Conservation (phyloP, 2,329 filamentous ascomycete species). For the Hirsutella rhossiliensis region DNA sequence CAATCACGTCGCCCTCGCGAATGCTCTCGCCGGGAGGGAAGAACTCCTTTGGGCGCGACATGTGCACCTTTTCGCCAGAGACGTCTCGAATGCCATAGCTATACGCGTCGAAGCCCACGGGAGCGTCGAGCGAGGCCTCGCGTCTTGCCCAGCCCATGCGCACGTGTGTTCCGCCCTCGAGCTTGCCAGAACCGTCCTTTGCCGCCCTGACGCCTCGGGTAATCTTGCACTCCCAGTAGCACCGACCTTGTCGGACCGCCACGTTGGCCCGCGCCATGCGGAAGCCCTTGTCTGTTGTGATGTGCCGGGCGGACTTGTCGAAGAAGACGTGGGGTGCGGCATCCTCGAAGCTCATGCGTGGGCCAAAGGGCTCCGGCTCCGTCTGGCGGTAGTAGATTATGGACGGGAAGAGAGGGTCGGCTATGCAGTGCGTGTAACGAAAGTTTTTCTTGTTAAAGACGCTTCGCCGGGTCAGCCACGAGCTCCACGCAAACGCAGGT, state of each 20-base stretch:
- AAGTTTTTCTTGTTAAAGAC: slow-evolving; percentile 61
- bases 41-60: slow-evolving; percentile 86
- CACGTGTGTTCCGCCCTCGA: slow-evolving; percentile 48
- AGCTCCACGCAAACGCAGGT: background rate
- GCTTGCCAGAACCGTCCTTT: slow-evolving; percentile 28
- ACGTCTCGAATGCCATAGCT: slow-evolving; percentile 90
- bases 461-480: slow-evolving; percentile 18
- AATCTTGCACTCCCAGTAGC: slow-evolving; percentile 91
- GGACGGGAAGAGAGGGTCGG: slow-evolving; percentile 76
- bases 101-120: slow-evolving; percentile 81
- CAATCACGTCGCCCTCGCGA: slow-evolving; percentile 84
- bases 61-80: slow-evolving; percentile 81
- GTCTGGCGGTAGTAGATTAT: slow-evolving; percentile 83
- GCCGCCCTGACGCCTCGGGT: slow-evolving; percentile 53
- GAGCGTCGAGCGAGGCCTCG: slow-evolving; percentile 71
- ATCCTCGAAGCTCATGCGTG: slow-evolving; percentile 88
- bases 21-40: slow-evolving; percentile 70
- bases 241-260: slow-evolving; percentile 74
- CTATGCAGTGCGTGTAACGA: slow-evolving; percentile 82
- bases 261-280: slow-evolving; percentile 86
- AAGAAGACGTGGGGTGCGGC: slow-evolving; percentile 77
- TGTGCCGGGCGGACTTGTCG: slow-evolving; percentile 58
- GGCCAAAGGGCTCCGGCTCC: slow-evolving; percentile 70
- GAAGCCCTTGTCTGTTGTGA: slow-evolving; percentile 89
- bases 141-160: slow-evolving; percentile 78